Base-by-base conservation (phyloP, 176 grass and related monocot genomes). In the Rhynchospora breviuscula region DNA sequence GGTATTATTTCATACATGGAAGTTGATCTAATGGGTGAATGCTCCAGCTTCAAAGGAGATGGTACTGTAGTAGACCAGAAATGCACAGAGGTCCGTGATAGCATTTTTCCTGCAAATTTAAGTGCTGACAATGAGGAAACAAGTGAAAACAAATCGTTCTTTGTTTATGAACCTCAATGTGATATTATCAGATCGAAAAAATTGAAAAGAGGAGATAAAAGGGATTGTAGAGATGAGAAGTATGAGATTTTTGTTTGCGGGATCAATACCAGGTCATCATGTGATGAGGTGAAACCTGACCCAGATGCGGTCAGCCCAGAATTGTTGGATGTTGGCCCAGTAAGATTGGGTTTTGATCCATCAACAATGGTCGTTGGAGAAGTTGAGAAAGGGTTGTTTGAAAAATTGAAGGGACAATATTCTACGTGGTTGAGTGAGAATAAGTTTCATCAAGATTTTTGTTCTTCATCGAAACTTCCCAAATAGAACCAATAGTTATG, bases 401-500 rank as follows among this genome's bases (percentile, higher is more conserved):
- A 83, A 57, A 83, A 84, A 85, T 84, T 91, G 82, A 91, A 86
- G 63, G 94, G 84, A 80, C 93, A 95, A 76, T 87, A 90, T 87
- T 85, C 87, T 70, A 77, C 85, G 83, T 99, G 96, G 96, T 83
- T 90, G 88, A 88, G 78, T 17, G 84, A 93, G 88, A 91, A 84
- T 78, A 95, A 87, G 58, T 86, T 91, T 81, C 93, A 91, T 86
- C 86, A 90, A 85, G 86, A 95, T 81, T 93, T 95, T 59, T 93
- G 86, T 89, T 85, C 49, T 84, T 89, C 78, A 11, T 83, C 88
- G 79, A 89, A 84, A 84, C 84, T 98, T 81, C 84, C 87, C n/a
- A n/a, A n/a, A n/a, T n/a, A n/a, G n/a, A n/a, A n/a, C n/a, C n/a
- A n/a, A n/a, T n/a, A n/a, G 35, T 40, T 40, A 40, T 40, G 3